Evolutionary conservation across 371 early-diverging fungal genomes (phyloP).

Genomic region (Mortierella sp.): DNA sequence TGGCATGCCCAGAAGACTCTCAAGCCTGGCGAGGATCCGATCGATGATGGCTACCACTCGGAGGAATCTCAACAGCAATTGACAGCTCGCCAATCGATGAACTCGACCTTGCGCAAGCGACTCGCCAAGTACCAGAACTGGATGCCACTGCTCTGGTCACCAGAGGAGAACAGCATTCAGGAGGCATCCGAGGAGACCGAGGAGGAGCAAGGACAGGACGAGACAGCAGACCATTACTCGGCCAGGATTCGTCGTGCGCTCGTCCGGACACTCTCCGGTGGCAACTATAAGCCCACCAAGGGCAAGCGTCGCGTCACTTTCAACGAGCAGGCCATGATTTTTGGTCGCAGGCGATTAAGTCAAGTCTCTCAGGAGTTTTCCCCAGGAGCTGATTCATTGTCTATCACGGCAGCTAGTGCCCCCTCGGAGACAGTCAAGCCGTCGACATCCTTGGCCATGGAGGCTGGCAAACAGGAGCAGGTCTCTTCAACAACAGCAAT

Average conservation of each 20-base stretch:
- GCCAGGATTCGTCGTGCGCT: constrained; percentile 18
- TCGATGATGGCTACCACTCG: constrained; percentile 17
- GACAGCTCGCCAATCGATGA: constrained; percentile 30
- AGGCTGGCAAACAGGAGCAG: not conserved
- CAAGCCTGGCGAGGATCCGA: constrained; percentile 17
- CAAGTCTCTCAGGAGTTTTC: constrained; percentile 11
- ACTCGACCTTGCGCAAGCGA: constrained; percentile 39
- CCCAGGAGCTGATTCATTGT: not conserved
- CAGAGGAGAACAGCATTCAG: constrained; percentile 4
- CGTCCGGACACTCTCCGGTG: constrained; percentile 25
- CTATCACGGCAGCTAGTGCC: not conserved
- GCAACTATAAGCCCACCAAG: constrained; percentile 18
- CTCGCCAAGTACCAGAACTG: constrained; percentile 33
- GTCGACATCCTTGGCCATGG: too few relatives aligned
- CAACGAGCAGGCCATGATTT: constrained; percentile 44
- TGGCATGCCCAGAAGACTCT: constrained; percentile 20
- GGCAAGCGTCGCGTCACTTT: constrained; percentile 51
- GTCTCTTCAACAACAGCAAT: not conserved
- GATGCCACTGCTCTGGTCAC: constrained; percentile 35
- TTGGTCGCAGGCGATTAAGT: constrained; percentile 45
- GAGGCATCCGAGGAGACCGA: constrained; percentile 3
- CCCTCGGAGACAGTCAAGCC: not conserved
- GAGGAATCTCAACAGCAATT: constrained; percentile 22
- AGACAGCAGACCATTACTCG: constrained; percentile 2
- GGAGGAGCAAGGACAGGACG: constrained; percentile 4